Percentiles rank a stretch among this genome's conserved stretches.
phyloP scores from a whole-genome alignment of 169 alveolate genomes.

The Eimeria necatrix region DNA sequence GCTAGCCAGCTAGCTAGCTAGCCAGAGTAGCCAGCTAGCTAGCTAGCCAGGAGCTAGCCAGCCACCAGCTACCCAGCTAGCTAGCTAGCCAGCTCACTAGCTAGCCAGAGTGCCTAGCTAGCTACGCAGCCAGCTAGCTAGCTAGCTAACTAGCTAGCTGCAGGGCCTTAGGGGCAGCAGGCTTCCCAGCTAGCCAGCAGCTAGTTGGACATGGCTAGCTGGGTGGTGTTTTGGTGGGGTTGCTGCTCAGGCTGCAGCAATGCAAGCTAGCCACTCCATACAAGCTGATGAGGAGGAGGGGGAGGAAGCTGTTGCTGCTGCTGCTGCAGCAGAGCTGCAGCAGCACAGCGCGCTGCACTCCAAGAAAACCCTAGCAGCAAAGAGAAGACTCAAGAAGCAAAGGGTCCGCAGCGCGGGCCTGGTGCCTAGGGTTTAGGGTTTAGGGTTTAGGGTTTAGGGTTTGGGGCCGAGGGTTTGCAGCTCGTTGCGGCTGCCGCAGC shows the following conservation, averaged over 20 bases:
- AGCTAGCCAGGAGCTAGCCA: no score
- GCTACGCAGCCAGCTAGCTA: background rate
- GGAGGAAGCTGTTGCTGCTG: constrained; percentile 60
- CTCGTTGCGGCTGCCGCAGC: background rate
- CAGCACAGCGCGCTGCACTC: constrained; percentile 30
- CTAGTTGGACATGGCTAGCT: background rate
- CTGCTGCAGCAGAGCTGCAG: constrained; percentile 61
- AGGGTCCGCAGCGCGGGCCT: constrained; percentile 12
- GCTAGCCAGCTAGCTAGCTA: background rate
- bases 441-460: background rate
- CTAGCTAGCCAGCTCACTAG: background rate
- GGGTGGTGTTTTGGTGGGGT: background rate
- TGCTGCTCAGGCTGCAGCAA: constrained; percentile 15
- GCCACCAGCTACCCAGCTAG: background rate
- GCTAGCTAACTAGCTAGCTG: background rate
- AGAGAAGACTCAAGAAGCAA: constrained; percentile 35
- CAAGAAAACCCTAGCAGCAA: constrained; percentile 63
- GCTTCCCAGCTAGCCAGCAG: background rate
- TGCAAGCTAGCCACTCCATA: background rate
- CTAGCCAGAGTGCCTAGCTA: background rate
- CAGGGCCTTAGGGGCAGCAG: no score
- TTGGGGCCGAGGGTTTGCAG: background rate
- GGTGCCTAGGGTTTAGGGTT: background rate
- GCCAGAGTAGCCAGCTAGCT: no score
- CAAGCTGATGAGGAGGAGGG: constrained; percentile 64